phyloP scores from a whole-genome alignment of 805 yeast genomes.

The Starmerella riodocensis region DNA sequence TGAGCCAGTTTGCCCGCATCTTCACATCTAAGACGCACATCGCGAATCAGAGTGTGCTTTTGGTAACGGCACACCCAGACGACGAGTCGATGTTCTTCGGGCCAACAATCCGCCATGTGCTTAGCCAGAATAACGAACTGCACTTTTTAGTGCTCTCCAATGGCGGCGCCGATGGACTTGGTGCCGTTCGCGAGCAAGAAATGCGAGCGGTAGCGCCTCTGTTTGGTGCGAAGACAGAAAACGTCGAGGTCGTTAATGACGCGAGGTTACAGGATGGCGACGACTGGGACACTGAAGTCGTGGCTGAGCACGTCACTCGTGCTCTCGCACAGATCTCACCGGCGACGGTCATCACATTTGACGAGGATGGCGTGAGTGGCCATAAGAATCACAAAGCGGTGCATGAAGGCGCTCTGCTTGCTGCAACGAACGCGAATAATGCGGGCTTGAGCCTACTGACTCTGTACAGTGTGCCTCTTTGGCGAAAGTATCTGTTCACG shows the following conservation, averaged over 20 bases:
- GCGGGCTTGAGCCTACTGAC: constrained; percentile 21
- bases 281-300: constrained; percentile 43
- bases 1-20: constrained; percentile 13
- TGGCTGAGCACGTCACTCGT: constrained; percentile 31
- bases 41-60: constrained; percentile 22
- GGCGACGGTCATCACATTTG: constrained; percentile 59
- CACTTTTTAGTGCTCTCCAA: constrained; percentile 56
- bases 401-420: constrained; percentile 19
- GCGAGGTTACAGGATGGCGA: constrained; percentile 43
- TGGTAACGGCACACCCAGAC: constrained; percentile 89
- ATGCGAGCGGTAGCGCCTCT: constrained; percentile 40
- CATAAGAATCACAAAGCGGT: constrained; percentile 67
- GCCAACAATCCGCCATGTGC: constrained; percentile 52
- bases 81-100: constrained; percentile 97
- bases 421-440: constrained; percentile 6
- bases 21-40: constrained; percentile 18
- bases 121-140: constrained; percentile 39
- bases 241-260: constrained; percentile 38
- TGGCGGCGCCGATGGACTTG: constrained; percentile 70
- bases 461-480: constrained; percentile 27
- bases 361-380: constrained; percentile 63
- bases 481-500: constrained; percentile 28
- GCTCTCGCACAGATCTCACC: constrained; percentile 22
- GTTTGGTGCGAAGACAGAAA: constrained; percentile 34
- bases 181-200: constrained; percentile 49